phyloP scores from a whole-genome alignment of 2,329 filamentous ascomycete genomes.

The Neopestalotiopsis sp. region DNA sequence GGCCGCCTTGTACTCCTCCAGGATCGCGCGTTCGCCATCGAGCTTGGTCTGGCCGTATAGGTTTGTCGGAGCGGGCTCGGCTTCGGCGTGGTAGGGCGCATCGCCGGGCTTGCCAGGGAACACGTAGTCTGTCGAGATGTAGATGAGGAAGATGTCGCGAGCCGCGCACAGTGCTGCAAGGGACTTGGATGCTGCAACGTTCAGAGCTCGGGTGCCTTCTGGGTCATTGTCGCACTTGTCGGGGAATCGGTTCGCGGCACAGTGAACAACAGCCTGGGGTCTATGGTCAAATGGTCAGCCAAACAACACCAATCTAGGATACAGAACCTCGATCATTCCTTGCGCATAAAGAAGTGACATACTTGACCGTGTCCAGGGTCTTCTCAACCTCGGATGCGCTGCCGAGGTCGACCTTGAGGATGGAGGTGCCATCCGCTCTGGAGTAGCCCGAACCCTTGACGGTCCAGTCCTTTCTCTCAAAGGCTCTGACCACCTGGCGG shows the following conservation, averaged over 20 bases:
- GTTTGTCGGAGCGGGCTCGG: slow-evolving; percentile 73
- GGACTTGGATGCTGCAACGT: slow-evolving; percentile 71
- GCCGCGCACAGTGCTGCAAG: slow-evolving; percentile 71
- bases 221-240: slow-evolving; percentile 85
- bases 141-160: slow-evolving; percentile 69
- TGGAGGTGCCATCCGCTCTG: slow-evolving; percentile 71
- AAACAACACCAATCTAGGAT: not conserved
- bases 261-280: slow-evolving; percentile 81
- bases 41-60: slow-evolving; percentile 70
- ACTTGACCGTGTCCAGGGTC: slow-evolving; percentile 61
- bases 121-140: slow-evolving; percentile 85
- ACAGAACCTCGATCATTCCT: not conserved
- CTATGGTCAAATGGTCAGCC: slow-evolving; percentile 44
- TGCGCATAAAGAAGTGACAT: slow-evolving; percentile 27
- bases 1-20: slow-evolving; percentile 61
- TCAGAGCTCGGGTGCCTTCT: slow-evolving; percentile 73
- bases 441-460: slow-evolving; percentile 76
- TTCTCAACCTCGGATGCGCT: slow-evolving; percentile 52
- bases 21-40: slow-evolving; percentile 66
- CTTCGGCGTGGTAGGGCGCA: slow-evolving; percentile 76
- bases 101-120: slow-evolving; percentile 78
- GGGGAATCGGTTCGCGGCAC: slow-evolving; percentile 89
- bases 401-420: slow-evolving; percentile 64
- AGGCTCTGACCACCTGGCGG: slow-evolving; percentile 75
- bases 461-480: slow-evolving; percentile 70